Conservation (phyloP, 2,329 filamentous ascomycete genomes). For the Botrytis medusae region DNA sequence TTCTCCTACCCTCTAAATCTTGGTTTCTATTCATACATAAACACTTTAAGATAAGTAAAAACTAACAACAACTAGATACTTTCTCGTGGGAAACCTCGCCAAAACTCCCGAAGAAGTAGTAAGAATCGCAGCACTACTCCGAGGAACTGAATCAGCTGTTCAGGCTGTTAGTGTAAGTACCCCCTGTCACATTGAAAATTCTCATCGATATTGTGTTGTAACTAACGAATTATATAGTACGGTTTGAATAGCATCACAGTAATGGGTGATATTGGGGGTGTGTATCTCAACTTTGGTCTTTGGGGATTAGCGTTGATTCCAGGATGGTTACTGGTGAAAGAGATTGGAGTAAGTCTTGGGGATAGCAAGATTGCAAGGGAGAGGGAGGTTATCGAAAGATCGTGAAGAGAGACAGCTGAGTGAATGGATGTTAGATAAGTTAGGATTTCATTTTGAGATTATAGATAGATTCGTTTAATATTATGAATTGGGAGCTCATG, state of each 20-base stretch:
- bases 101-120: conserved; percentile 62
- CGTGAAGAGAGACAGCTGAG: neutral
- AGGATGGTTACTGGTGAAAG: conserved; percentile 62
- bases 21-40: neutral
- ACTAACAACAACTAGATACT: conserved; percentile 52
- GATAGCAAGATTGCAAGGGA: conserved; percentile 35
- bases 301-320: conserved; percentile 65
- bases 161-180: conserved; percentile 62
- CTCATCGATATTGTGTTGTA: neutral
- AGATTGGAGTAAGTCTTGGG: conserved; percentile 34
- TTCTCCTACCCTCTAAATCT: neutral
- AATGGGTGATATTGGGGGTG: conserved; percentile 63
- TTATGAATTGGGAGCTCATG: neutral
- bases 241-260: conserved; percentile 61
- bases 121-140: conserved; percentile 64
- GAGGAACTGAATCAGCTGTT: conserved; percentile 70
- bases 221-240: conserved; percentile 46
- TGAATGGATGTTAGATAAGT: neutral
- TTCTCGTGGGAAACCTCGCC: conserved; percentile 67
- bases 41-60: neutral
- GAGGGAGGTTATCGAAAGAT: neutral
- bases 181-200: neutral
- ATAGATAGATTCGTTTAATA: neutral
- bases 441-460: neutral
- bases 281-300: conserved; percentile 70